Evolutionary conservation across 2,329 filamentous ascomycete species (phyloP), one percentile per base, ranked within the genome.

Genomic region (Fusarium keratoplasticum): DNA sequence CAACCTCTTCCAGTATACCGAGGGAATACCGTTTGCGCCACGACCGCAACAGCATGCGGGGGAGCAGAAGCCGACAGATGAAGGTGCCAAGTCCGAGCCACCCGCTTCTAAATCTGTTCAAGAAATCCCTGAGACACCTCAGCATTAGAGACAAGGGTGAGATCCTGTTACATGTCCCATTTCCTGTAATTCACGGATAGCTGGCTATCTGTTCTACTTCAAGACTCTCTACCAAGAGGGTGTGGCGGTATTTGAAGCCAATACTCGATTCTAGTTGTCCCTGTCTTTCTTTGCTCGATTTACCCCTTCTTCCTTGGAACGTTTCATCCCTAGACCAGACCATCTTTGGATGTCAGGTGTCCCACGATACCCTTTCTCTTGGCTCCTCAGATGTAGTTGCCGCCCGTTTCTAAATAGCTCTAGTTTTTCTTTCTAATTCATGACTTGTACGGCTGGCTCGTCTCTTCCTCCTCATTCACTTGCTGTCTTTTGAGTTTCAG

Each of bases 21-120:
- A 85, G 14, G 82, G 85, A 6, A 88, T 89, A 52, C 87, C 85
- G 1, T 89, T 89, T 79, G 86, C 85, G 6, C 81, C 82, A 8
- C 76, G 78, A 29, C 66, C 76, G 2, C 47, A 52, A 40, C 72
- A 71, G 55, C 61, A 67, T 33, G 25, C 64, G 18, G 63, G 16
- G 25, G 57, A 59, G 27, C 50, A 14, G 27, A 62, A 67, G 18
- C 14, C 35, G 9, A n/a, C 40, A 31, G 64, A 55, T 20, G 29
- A 61, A 5, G 40, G 31, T 11, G 61, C 54, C 5, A 69, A 68
- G 55, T 33, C 31, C 8, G 69, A 67, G 31, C 31, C 66, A 9
- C 18, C 9, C 3, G 25, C 8, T 29, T 20, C 72, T 10, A 35
- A 33, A 6, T 36, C 58, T 61, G 4, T 44, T 22, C 33, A 67